A percentile compares a stretch with the other conserved stretches of the same genome.
Evolutionary conservation across 1,284 basidiomycete genomes (phyloP).

Genomic region (Leccinum fuscescens): DNA sequence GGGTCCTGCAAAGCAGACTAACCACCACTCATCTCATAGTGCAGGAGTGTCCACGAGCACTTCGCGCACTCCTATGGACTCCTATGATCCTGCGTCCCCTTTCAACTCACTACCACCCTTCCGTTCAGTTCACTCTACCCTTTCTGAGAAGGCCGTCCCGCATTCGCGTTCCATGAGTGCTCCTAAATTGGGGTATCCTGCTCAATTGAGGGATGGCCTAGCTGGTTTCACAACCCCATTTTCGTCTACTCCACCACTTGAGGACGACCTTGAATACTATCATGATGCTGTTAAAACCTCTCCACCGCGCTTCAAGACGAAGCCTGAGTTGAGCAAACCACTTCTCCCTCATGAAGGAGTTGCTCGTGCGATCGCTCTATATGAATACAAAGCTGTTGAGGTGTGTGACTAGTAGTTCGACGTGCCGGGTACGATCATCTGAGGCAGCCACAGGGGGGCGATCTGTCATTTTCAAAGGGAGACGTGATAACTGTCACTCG

Average conservation of each 20-base stretch:
- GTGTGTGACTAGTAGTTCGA: constrained; percentile 34
- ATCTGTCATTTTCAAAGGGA: constrained; percentile 83
- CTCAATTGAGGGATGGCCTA: constrained; percentile 2
- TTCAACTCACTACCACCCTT: constrained; percentile 37
- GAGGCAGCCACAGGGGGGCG: constrained; percentile 53
- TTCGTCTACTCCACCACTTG: constrained; percentile 22
- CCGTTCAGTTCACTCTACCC: constrained; percentile 20
- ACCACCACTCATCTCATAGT: constrained; percentile 23
- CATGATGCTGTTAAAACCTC: constrained; percentile 9
- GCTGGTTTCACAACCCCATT: constrained; percentile 29
- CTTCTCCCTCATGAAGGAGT: constrained; percentile 56
- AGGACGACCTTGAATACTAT: constrained; percentile 16
- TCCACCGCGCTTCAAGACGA: constrained; percentile 42
- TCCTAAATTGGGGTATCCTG: constrained; percentile 14
- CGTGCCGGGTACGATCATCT: constrained; percentile 4
- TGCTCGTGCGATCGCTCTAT: constrained; percentile 77
- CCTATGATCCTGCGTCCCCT: constrained; percentile 33
- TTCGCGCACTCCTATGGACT: constrained; percentile 18
- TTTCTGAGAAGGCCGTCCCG: constrained; percentile 27
- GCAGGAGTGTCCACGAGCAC: constrained; percentile 13
- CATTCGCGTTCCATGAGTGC: constrained; percentile 42
- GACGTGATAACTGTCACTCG: constrained; percentile 76
- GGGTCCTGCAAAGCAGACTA: constrained; percentile 32
- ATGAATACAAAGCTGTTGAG: constrained; percentile 73
- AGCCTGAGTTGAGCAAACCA: constrained; percentile 48